Base-by-base conservation (phyloP, 139 green algal species). In the Dunaliella primolecta region DNA sequence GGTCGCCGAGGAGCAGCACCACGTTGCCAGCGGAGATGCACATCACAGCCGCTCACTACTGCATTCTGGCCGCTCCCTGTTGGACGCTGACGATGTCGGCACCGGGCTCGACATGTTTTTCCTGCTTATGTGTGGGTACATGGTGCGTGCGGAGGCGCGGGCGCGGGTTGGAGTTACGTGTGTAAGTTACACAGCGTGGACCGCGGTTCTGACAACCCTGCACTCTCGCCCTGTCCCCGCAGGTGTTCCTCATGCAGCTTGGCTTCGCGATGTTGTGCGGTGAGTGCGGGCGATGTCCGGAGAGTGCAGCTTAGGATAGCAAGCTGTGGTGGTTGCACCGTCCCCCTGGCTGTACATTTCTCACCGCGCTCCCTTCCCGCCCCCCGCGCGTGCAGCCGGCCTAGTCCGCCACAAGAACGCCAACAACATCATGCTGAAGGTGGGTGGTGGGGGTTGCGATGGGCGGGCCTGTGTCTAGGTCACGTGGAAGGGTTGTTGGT, bases 371-470 rank as follows among this genome's bases (percentile, higher is more conserved):
- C 46, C 7, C 46, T 64, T 15, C 46, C 46, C 15, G 46, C 15
- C 46, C 15, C 15, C n/a, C n/a, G n/a, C 15, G 46, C 80, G 36
- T 57, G 57, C 84, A 87, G 84, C 80, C 27, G 94, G 94, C 84
- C 89, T 88, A 23, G 91, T 97, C 38, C 92, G 94, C 38, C 85
- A 91, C 82, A 97, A 97, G 88, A 96, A 96, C 86, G 91, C 89
- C 37, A 96, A 95, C 91, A 98, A 98, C 92, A 98, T 98, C 86
- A 92, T 98, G 81, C 87, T 98, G n/a, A 95, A 80, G 71, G 71
- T 78, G 71, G 29, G 71, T 78, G 46, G 46, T 64, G 7, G 7
- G 7, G 46, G 46, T 64, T n/a, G n/a, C n/a, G n/a, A n/a, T n/a
- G n/a, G n/a, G n/a, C n/a, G n/a, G n/a, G n/a, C n/a, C n/a, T n/a